A percentile compares a stretch with the other conserved stretches of the same genome.
These are phyloP conservation scores for Gremmenia infestans DNA, from an alignment of 2,329 filamentous ascomycete species.

Conservation along the genomic window DNA sequence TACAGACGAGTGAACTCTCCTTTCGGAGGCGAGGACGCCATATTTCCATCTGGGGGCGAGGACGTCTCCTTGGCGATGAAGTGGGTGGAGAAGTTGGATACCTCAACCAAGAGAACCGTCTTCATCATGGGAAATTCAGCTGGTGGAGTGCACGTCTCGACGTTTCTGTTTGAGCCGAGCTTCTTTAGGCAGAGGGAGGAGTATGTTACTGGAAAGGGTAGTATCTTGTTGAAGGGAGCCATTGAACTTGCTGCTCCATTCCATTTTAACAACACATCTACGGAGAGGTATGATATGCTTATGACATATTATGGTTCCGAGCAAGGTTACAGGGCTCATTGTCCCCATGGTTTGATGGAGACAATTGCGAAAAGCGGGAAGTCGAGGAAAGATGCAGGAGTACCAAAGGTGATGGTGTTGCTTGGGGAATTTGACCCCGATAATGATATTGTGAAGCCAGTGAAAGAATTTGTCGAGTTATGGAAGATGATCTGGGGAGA, in stretches of 20 bases:
- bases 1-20: constrained; percentile 25
- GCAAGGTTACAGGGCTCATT: constrained; percentile 9
- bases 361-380: background rate
- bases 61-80: constrained; percentile 22
- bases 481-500: constrained; percentile 24
- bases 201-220: constrained; percentile 4
- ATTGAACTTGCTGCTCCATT: constrained; percentile 22
- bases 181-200: constrained; percentile 20
- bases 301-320: constrained; percentile 20
- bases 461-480: constrained; percentile 24
- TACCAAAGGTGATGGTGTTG: constrained; percentile 22
- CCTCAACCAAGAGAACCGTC: constrained; percentile 18
- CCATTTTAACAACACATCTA: constrained; percentile 15
- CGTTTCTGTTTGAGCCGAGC: constrained; percentile 22
- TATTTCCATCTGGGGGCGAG: constrained; percentile 25
- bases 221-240: constrained; percentile 19
- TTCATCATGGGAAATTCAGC: constrained; percentile 30
- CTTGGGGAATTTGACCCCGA: constrained; percentile 26
- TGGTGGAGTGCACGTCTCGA: constrained; percentile 28
- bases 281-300: constrained; percentile 17
- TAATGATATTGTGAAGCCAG: constrained; percentile 27
- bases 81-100: constrained; percentile 18
- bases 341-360: constrained; percentile 13
- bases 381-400: constrained; percentile 7
- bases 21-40: constrained; percentile 25